Conservation (phyloP, 345 rosid species). For the Physaria fendleri region DNA sequence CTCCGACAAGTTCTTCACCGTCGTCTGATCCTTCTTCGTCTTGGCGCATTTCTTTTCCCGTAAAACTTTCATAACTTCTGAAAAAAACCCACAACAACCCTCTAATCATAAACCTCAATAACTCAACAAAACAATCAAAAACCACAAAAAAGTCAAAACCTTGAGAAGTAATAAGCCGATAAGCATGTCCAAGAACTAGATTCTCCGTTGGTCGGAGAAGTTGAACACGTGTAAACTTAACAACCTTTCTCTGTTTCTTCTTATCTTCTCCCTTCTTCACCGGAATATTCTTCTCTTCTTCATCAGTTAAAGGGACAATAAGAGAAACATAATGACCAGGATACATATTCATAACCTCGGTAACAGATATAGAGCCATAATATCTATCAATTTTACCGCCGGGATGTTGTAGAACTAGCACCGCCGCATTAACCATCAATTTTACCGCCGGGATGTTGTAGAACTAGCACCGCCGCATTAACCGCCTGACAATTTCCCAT, state of each 20-base stretch:
- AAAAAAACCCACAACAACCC: neutral
- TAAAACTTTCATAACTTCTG: slow-evolving; percentile 81
- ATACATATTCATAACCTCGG: slow-evolving; percentile 63
- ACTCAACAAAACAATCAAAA: neutral
- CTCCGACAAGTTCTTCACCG: slow-evolving; percentile 27
- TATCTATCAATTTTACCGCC: slow-evolving; percentile 67
- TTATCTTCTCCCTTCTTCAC: neutral
- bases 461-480: slow-evolving; percentile 75
- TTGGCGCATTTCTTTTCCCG: slow-evolving; percentile 71
- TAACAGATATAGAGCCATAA: slow-evolving; percentile 53
- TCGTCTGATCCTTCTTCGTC: slow-evolving; percentile 44
- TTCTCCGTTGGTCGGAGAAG: slow-evolving; percentile 77
- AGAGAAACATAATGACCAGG: slow-evolving; percentile 93
- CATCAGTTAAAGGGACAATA: slow-evolving; percentile 63
- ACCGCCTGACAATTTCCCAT: slow-evolving; percentile 97
- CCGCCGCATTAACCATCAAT: slow-evolving; percentile 81
- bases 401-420: slow-evolving; percentile 78
- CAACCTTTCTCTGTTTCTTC: slow-evolving; percentile 21
- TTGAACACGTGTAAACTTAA: slow-evolving; percentile 63
- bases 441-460: slow-evolving; percentile 78
- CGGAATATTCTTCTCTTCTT: slow-evolving; percentile 26
- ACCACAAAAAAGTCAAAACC: slow-evolving; percentile 32
- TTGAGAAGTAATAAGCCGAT: slow-evolving; percentile 80
- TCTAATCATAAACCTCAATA: neutral
- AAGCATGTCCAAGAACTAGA: slow-evolving; percentile 89